A percentile compares a stretch with the other conserved stretches of the same genome.
Conservation (phyloP, 2,329 filamentous ascomycete species). For the Paramyrothecium sp. region DNA sequence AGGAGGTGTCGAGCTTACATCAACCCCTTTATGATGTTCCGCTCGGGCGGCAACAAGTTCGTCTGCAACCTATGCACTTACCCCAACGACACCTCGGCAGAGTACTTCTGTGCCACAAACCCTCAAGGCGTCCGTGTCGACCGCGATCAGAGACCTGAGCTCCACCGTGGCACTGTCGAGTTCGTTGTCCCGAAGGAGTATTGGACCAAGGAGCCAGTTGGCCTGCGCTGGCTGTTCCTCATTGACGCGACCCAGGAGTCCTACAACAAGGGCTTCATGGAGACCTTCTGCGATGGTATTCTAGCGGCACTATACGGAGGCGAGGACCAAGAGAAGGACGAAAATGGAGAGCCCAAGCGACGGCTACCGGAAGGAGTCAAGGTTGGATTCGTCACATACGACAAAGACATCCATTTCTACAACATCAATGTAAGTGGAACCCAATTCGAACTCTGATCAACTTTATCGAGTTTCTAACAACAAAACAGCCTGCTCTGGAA, state of each 20-base stretch:
- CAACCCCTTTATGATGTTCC: slow-evolving; percentile 99
- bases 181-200: slow-evolving; percentile 98
- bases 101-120: slow-evolving; percentile 92
- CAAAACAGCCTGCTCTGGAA: slow-evolving; percentile 64
- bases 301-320: slow-evolving; percentile 78
- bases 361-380: slow-evolving; percentile 76
- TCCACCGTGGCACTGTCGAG: slow-evolving; percentile 90
- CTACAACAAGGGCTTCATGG: slow-evolving; percentile 84
- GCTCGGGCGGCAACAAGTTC: slow-evolving; percentile 90
- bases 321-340: slow-evolving; percentile 47
- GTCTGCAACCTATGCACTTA: slow-evolving; percentile 98
- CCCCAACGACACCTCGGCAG: slow-evolving; percentile 86
- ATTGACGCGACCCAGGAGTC: slow-evolving; percentile 93
- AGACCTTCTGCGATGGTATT: slow-evolving; percentile 88
- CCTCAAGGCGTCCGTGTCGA: slow-evolving; percentile 85
- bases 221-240: slow-evolving; percentile 83
- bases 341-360: slow-evolving; percentile 51
- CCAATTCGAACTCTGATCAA: background rate
- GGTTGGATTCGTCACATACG: slow-evolving; percentile 92
- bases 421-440: slow-evolving; percentile 72
- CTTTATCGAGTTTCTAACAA: slow-evolving; percentile 12
- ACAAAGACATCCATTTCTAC: slow-evolving; percentile 97
- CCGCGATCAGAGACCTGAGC: slow-evolving; percentile 82
- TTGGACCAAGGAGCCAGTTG: slow-evolving; percentile 92
- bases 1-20: slow-evolving; percentile 93